Base-by-base conservation (phyloP, 257 asterid species). In the Rauvolfia tetraphylla region DNA sequence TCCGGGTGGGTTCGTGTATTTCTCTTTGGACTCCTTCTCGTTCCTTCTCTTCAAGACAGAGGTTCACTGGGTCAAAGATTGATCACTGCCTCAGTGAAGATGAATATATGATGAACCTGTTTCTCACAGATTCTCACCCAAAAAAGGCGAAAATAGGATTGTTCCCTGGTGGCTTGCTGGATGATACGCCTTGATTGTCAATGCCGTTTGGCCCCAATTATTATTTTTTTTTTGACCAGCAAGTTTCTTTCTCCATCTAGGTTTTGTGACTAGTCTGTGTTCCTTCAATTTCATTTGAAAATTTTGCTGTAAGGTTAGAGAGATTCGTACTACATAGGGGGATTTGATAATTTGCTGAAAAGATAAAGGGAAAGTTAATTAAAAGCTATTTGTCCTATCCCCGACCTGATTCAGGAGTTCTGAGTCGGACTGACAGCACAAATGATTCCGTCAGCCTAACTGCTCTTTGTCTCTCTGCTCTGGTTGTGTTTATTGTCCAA, bases 1-100 rank as follows among this genome's bases (percentile, higher is more conserved):
- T 12, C 90, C 90, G 0, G 96, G 96, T 39, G 98, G 97, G 25
- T 93, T 92, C 76, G 39, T 90, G 48, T 92, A 89, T 61, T 92
- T 90, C 84, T 90, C 98, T 3, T 56, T 88, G n/a, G 96, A 91
- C 74, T 84, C 97, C 0, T 78, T 92, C 10, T 92, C 88, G 0
- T 89, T 92, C 75, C 95, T 92, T 38, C 94, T 92, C 29, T 92
- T 91, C 96, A 92, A 92, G 83, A 92, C 98, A 33, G 87, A 90
- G 85, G 96, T 92, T 65, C 96, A 85, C 56, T 78, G 86, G 80
- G 80, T 88, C 70, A 36, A 82, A 8, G 80, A 75, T n/a, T 48
- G 82, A 74, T 31, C 73, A 20, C 57, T 49, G 20, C n/a, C 17
- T 18, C 46, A 18, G 2, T 17, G 39, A 71, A n/a, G n/a, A n/a